Percentiles rank a stretch among this genome's conserved stretches.
Evolutionary conservation across 106 monocot genomes (phyloP).

Genomic region (Allium fistulosum): DNA sequence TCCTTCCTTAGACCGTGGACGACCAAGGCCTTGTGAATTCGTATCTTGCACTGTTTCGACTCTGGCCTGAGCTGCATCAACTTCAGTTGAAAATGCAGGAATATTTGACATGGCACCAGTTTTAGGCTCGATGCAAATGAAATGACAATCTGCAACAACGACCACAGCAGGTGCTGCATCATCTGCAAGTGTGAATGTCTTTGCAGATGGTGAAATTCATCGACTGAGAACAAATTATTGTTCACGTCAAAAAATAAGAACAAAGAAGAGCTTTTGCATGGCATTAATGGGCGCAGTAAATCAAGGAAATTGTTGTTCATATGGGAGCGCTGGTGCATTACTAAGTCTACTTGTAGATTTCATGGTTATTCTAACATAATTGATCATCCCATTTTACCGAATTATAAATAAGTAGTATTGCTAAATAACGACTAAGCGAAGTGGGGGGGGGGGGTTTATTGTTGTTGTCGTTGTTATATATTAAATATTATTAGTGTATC

Average conservation of each 20-base stretch:
- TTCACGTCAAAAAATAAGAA: conserved; percentile 48
- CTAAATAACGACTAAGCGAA: too few species aligned
- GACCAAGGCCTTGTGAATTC: too few species aligned
- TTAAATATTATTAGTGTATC: too few species aligned
- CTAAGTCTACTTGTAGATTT: conserved; percentile 14
- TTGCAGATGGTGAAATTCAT: conserved; percentile 13
- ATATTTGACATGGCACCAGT: not conserved
- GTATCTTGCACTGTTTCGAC: too few species aligned
- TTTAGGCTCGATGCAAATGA: not conserved
- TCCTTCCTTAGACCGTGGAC: too few species aligned
- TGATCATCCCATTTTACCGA: too few species aligned
- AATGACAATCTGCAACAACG: conserved; percentile 4
- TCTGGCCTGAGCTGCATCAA: too few species aligned
- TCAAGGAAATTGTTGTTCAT: conserved; percentile 51
- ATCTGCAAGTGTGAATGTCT: conserved; percentile 12
- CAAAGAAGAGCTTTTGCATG: conserved; percentile 41
- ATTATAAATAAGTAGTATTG: too few species aligned
- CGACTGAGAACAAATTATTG: conserved; percentile 27
- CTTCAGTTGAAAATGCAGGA: not conserved
- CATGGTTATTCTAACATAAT: too few species aligned
- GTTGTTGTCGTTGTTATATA: too few species aligned
- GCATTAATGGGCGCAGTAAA: conserved; percentile 54
- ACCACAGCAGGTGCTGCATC: conserved; percentile 28
- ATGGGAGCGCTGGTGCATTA: conserved; percentile 53
- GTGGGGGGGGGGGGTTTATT: too few species aligned